These are phyloP conservation scores for Maudiozyma serrabonitensis DNA, from an alignment of 805 yeast genomes.

Conservation along the genomic window DNA sequence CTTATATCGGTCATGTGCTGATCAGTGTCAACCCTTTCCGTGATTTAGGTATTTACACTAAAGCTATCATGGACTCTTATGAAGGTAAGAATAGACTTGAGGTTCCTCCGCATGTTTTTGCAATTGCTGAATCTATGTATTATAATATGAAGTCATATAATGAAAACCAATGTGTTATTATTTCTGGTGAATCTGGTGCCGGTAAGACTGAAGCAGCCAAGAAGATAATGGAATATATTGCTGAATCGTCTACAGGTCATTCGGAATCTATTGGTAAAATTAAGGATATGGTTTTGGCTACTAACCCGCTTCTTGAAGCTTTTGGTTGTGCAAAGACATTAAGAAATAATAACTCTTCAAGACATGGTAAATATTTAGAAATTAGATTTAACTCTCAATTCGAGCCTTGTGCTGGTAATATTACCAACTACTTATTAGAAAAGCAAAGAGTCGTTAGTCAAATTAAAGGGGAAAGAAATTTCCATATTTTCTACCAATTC, in stretches of 20 bases:
- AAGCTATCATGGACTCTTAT: constrained; percentile 61
- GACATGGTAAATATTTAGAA: constrained; percentile 94
- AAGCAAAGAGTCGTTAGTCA: constrained; percentile 97
- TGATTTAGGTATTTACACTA: constrained; percentile 92
- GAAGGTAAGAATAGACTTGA: constrained; percentile 90
- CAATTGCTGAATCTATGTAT: constrained; percentile 95
- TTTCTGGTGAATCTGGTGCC: constrained; percentile 96
- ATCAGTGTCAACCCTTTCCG: constrained; percentile 95
- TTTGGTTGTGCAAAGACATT: constrained; percentile 98
- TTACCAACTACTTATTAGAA: constrained; percentile 87
- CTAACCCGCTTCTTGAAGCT: constrained; percentile 96
- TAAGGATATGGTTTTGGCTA: constrained; percentile 96
- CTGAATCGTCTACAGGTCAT: constrained; percentile 59
- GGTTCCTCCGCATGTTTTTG: constrained; percentile 96
- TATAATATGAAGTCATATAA: constrained; percentile 89
- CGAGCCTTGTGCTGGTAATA: constrained; percentile 92
- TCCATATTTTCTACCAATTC: constrained; percentile 93
- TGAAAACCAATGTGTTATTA: constrained; percentile 94
- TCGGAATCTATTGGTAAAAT: constrained; percentile 69
- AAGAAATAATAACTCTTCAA: constrained; percentile 93
- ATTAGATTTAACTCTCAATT: constrained; percentile 72
- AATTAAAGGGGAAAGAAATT: constrained; percentile 83
- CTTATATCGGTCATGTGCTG: constrained; percentile 87
- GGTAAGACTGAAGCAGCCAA: constrained; percentile 98
- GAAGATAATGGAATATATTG: constrained; percentile 93